A percentile compares a stretch with the other conserved stretches of the same genome.
Conservation (phyloP, 805 yeast genomes). For the Candida incommunis region DNA sequence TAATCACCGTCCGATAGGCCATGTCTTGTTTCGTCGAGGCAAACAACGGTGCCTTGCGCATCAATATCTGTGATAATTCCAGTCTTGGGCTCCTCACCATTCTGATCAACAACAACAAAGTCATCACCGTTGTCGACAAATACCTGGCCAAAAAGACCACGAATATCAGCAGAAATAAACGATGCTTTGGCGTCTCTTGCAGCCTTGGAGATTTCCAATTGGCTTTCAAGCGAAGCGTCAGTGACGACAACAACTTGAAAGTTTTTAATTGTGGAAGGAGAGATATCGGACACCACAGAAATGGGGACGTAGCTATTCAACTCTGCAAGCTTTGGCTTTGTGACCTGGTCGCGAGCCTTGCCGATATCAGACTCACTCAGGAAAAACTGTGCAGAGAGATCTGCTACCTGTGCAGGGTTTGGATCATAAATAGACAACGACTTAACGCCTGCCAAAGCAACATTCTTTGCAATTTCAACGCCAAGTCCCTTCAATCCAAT, state of each 20-base stretch:
- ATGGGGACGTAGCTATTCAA: constrained; percentile 86
- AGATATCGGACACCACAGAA: constrained; percentile 38
- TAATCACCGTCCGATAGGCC: constrained; percentile 85
- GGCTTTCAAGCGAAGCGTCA: constrained; percentile 65
- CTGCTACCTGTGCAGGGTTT: constrained; percentile 44
- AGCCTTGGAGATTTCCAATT: constrained; percentile 56
- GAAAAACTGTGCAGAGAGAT: constrained; percentile 84
- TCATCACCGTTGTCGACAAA: constrained; percentile 83
- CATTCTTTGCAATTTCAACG: constrained; percentile 90
- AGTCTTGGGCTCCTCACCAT: constrained; percentile 81
- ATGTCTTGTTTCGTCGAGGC: constrained; percentile 83
- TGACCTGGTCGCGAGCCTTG: constrained; percentile 55
- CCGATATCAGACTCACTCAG: constrained; percentile 63
- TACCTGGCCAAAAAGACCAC: constrained; percentile 78
- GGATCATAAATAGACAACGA: constrained; percentile 80
- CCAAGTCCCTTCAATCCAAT: constrained; percentile 90
- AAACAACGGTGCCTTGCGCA: constrained; percentile 78
- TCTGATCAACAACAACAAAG: constrained; percentile 69
- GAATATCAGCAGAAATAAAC: constrained; percentile 66
- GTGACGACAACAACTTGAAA: constrained; percentile 78
- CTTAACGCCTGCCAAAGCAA: constrained; percentile 95
- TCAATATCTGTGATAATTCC: constrained; percentile 90
- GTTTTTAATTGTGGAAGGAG: constrained; percentile 36
- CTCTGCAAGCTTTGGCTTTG: constrained; percentile 59
- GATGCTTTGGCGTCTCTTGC: constrained; percentile 64